A percentile compares a stretch with the other conserved stretches of the same genome.
Evolutionary conservation across 1,284 basidiomycete genomes (phyloP).

Genomic region (Cryptococcus floricola): DNA sequence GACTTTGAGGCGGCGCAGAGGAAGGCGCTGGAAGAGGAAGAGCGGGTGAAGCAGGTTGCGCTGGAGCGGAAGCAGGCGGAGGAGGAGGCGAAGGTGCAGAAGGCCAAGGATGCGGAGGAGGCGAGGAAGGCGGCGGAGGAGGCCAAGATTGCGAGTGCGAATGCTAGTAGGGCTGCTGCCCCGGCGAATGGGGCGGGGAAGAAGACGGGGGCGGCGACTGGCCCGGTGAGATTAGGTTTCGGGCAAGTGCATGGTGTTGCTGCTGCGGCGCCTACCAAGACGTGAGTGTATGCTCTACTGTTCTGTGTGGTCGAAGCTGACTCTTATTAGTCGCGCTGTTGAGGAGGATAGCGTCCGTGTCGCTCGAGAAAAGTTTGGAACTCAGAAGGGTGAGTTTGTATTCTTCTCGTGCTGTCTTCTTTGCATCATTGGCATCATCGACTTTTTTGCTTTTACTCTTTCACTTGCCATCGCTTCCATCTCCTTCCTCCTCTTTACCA

Average conservation of each 20-base stretch:
- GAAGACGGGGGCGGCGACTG: conserved; percentile 35
- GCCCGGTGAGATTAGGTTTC: conserved; percentile 64
- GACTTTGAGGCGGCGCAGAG: conserved; percentile 89
- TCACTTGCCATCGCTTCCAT: neutral
- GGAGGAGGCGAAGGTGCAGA: conserved; percentile 52
- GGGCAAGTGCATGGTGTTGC: conserved; percentile 64
- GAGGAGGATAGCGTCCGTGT: conserved; percentile 63
- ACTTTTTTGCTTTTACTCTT: neutral
- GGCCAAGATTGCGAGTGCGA: conserved; percentile 18
- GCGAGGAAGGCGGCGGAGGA: conserved; percentile 55
- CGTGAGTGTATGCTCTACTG: conserved; percentile 46
- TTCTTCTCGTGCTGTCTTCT: no score
- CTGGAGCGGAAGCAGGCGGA: conserved; percentile 80
- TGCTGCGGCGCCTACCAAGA: conserved; percentile 51
- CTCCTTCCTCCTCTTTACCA: neutral
- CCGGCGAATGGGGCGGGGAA: conserved; percentile 30
- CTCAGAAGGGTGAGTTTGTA: conserved; percentile 64
- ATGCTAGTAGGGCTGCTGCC: conserved; percentile 15
- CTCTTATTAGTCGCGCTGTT: conserved; percentile 21
- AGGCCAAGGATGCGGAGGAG: conserved; percentile 56
- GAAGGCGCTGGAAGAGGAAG: conserved; percentile 81
- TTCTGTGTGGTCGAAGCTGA: neutral
- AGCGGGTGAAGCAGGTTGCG: conserved; percentile 79
- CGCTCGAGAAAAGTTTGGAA: conserved; percentile 86
- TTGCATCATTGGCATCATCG: no score